Evolutionary conservation across 306 rosid genomes (phyloP).

Genomic region (Acacia confusa): DNA sequence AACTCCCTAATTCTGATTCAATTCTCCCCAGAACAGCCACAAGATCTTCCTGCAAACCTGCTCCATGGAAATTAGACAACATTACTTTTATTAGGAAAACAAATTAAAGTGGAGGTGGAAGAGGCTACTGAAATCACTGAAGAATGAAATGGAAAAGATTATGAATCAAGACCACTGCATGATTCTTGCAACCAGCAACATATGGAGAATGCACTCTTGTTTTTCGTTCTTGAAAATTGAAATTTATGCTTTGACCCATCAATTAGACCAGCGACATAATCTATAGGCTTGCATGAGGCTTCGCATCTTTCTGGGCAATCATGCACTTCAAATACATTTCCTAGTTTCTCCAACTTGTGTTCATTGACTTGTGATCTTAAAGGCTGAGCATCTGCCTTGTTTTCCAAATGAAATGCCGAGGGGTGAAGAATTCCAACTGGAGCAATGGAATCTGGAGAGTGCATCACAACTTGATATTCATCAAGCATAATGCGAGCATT

Average conservation of each 20-base stretch:
- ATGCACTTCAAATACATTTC: constrained; percentile 64
- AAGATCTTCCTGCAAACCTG: constrained; percentile 80
- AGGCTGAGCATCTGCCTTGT: constrained; percentile 47
- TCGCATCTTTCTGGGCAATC: constrained; percentile 48
- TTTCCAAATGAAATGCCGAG: constrained; percentile 79
- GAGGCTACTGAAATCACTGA: constrained; percentile 21
- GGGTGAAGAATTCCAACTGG: constrained; percentile 94
- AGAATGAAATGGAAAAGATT: constrained; percentile 7
- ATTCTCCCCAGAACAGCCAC: constrained; percentile 60
- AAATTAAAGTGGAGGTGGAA: constrained; percentile 20
- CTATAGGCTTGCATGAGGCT: constrained; percentile 42
- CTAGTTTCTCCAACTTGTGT: constrained; percentile 44
- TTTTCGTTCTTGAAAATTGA: constrained; percentile 67
- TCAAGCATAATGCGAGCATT: constrained; percentile 83
- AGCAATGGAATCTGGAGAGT: constrained; percentile 88
- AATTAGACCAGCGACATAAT: constrained; percentile 35
- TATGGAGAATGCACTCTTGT: constrained; percentile 60
- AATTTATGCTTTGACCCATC: constrained; percentile 49
- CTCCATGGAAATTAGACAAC: constrained; percentile 31
- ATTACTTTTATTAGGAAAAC: constrained; percentile 1
- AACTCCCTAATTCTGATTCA: constrained; percentile 55
- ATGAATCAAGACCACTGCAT: constrained; percentile 34
- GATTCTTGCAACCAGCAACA: constrained; percentile 87
- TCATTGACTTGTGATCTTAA: constrained; percentile 38
- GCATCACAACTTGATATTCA: constrained; percentile 73